Evolutionary conservation across 768 basidiomycete species (phyloP).

Genomic region (Mycena metata): DNA sequence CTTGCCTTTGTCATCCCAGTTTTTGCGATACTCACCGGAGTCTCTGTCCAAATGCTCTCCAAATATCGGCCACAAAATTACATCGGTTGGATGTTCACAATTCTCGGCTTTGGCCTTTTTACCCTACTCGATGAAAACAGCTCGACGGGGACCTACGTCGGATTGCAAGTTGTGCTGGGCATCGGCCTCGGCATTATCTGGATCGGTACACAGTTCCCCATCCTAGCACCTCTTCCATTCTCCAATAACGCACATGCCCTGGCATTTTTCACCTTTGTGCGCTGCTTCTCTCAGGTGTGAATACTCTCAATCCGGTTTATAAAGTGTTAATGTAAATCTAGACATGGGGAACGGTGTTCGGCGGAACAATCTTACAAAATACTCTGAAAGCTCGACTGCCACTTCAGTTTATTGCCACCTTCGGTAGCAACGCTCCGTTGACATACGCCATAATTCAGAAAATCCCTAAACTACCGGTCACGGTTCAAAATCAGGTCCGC

Average conservation of each 20-base stretch:
- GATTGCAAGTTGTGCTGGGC: background rate
- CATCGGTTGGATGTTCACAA: background rate
- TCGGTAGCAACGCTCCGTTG: background rate
- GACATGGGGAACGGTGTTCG: background rate
- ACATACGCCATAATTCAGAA: background rate
- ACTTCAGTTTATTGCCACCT: background rate
- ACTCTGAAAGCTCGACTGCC: background rate
- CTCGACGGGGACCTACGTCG: background rate
- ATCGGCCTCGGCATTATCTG: background rate
- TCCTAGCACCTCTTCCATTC: background rate
- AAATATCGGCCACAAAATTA: conserved; percentile 1
- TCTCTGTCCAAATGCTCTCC: background rate
- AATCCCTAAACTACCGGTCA: background rate
- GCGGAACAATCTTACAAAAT: background rate
- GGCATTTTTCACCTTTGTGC: conserved; percentile 1
- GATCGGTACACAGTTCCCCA: background rate
- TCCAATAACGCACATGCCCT: conserved; percentile 5
- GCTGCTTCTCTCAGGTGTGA: background rate
- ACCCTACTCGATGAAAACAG: background rate
- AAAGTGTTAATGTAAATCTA: no score
- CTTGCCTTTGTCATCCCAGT: background rate
- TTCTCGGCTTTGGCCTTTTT: background rate
- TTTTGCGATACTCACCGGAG: background rate
- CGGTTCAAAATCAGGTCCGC: background rate
- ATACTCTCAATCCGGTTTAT: background rate